phyloP scores from a whole-genome alignment of 2,329 filamentous ascomycete species.

The Venturia oleaginea region DNA sequence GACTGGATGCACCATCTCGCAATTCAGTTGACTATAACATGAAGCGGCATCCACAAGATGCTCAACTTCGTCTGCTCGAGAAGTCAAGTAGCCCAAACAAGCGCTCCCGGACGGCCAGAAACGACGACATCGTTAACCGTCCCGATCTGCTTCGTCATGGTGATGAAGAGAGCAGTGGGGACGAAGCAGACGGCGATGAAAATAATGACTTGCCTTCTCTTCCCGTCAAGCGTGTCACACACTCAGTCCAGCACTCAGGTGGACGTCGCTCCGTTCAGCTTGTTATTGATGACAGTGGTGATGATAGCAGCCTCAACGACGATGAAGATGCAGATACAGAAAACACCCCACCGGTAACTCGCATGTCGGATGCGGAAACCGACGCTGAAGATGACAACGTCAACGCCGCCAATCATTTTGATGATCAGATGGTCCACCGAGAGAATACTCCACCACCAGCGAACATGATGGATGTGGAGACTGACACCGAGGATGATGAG shows the following conservation, averaged over 20 bases:
- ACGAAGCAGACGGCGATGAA: neutral
- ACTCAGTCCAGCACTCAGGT: neutral
- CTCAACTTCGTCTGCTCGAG: neutral
- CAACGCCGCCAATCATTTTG: neutral
- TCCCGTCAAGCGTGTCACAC: neutral
- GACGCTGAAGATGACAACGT: neutral
- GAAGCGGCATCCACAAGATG: constrained; percentile 8
- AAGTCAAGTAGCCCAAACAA: neutral
- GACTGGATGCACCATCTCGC: neutral
- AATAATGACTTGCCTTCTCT: neutral
- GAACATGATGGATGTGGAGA: neutral
- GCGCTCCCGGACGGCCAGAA: too few species aligned
- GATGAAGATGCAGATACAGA: neutral
- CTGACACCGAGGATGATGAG: neutral
- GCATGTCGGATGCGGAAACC: neutral
- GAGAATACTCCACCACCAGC: neutral
- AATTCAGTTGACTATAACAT: neutral
- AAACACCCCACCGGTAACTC: neutral
- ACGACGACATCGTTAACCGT: neutral
- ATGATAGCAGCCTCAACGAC: neutral
- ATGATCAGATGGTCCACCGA: neutral
- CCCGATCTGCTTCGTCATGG: neutral
- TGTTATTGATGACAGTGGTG: neutral
- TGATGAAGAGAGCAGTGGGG: neutral
- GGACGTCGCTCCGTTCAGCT: neutral